These are phyloP conservation scores for Wickerhamomyces sydowiorum DNA, from an alignment of 805 yeast species.

Conservation along the genomic window DNA sequence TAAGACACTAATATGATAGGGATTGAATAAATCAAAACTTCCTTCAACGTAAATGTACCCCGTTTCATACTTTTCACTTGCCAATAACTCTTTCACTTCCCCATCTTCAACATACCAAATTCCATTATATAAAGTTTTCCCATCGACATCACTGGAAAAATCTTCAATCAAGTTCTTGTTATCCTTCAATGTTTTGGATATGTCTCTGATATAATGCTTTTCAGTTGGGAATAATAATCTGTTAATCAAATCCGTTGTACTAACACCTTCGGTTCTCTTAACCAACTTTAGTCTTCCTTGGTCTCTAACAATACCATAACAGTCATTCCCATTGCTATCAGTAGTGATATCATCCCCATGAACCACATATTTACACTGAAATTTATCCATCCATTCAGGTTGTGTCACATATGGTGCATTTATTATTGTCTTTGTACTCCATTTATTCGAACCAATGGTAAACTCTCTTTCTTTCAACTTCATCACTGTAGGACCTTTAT, in stretches of 20 bases:
- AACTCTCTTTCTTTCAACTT: conserved; percentile 64
- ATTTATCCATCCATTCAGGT: conserved; percentile 61
- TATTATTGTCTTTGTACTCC: conserved; percentile 70
- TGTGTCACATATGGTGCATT: conserved; percentile 93
- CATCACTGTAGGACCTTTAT: conserved; percentile 97
- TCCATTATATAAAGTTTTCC: conserved; percentile 44
- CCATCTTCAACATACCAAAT: conserved; percentile 44
- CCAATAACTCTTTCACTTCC: conserved; percentile 19
- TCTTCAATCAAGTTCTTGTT: conserved; percentile 22
- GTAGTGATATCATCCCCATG: conserved; percentile 98
- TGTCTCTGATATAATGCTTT: conserved; percentile 12
- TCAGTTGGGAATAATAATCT: conserved; percentile 52
- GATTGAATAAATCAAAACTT: conserved; percentile 86
- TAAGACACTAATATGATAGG: conserved; percentile 83
- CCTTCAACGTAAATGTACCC: conserved; percentile 60
- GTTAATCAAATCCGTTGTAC: conserved; percentile 92
- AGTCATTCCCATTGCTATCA: conserved; percentile 92
- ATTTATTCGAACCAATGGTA: conserved; percentile 88
- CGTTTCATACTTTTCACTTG: conserved; percentile 13
- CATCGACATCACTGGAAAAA: conserved; percentile 64
- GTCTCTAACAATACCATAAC: conserved; percentile 79
- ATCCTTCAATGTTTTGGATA: conserved; percentile 4
- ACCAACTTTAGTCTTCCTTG: conserved; percentile 86
- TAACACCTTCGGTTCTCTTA: conserved; percentile 87
- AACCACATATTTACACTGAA: conserved; percentile 84